These are phyloP conservation scores for Pythium grandisporangium DNA, from an alignment of 352 stramenopile genomes.

Conservation along the genomic window DNA sequence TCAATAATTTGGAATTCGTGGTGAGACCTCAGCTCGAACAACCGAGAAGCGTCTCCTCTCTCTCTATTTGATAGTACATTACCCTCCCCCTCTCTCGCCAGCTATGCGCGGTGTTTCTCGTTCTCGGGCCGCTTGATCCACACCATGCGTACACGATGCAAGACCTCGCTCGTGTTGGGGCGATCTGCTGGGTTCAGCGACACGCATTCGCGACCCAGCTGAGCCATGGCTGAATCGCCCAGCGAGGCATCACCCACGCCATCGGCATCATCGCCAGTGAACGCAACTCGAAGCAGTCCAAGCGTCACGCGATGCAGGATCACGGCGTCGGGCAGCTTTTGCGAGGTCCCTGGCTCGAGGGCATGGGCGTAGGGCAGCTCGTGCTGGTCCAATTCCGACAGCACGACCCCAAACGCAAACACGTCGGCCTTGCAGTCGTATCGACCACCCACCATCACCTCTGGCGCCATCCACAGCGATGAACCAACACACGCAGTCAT, in stretches of 20 bases:
- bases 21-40: too few relatives aligned
- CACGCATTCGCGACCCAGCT: conserved; percentile 6
- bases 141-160: neutral
- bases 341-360: conserved; percentile 2
- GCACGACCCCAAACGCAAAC: conserved; percentile 19
- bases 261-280: too few relatives aligned
- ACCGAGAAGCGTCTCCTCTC: too few relatives aligned
- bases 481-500: conserved; percentile 9
- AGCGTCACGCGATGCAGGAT: conserved; percentile 7
- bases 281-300: conserved; percentile 4
- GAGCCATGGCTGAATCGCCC: conserved; percentile 4
- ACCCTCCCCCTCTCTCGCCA: too few relatives aligned
- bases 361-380: conserved; percentile 11
- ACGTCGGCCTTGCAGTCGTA: conserved; percentile 20
- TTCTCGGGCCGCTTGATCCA: too few relatives aligned
- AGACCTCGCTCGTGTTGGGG: conserved; percentile 2
- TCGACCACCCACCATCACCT: conserved; percentile 18
- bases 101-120: too few relatives aligned
- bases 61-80: too few relatives aligned
- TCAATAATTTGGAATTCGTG: too few relatives aligned
- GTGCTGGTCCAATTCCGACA: conserved; percentile 19
- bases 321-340: conserved; percentile 5
- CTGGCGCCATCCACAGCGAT: conserved; percentile 20
- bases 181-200: conserved; percentile 2
- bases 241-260: too few relatives aligned